Evolutionary conservation across 2,329 filamentous ascomycete genomes (phyloP), one percentile per base, ranked within the genome.

Genomic region (Exophiala mesophila): DNA sequence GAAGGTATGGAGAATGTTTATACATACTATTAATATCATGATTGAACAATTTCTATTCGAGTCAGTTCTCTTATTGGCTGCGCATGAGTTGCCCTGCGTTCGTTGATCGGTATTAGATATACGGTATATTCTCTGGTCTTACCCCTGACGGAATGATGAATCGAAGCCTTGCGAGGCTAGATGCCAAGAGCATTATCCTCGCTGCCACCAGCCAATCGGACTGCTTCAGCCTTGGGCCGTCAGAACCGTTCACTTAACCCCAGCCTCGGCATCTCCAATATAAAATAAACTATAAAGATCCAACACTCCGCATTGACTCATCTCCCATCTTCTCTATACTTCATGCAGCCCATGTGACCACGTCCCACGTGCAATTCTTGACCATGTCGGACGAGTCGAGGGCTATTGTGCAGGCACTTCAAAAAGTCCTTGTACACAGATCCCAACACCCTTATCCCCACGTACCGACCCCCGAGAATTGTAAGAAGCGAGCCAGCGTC

Each of bases 401-500:
- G 28, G 45, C 44, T 12, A 54, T 56, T 6, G 17, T 54, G 2
- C 24, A 44, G 19, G 47, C 49, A 16, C 44, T 56, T 9, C 45
- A 54, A 21, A 29, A 29, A 3, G 49, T 56, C 10, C 44, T 56
- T 3, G 31, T 44, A 18, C 42, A 41, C 7, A 41, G 52, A 4
- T 37, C 33, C 37, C 29, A 59, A 21, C 51, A 60, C 23, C 63
- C 64, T 13, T 70, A 64, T 48, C 65, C 67, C n/a, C 57, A 66
- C 46, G 63, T 71, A 3, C 60, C 66, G 18, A 70, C 69, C 46
- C 67, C 68, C 4, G 67, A 71, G 15, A 58, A 61, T 23, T 69
- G 72, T 53, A 72, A 70, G 46, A 77, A 77, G 57, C 71, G 80
- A 47, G 80, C 80, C n/a, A 80, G 78, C 3, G 80, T 84, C 29